phyloP scores from a whole-genome alignment of 306 rosid species.

The Cicer yamashitae region DNA sequence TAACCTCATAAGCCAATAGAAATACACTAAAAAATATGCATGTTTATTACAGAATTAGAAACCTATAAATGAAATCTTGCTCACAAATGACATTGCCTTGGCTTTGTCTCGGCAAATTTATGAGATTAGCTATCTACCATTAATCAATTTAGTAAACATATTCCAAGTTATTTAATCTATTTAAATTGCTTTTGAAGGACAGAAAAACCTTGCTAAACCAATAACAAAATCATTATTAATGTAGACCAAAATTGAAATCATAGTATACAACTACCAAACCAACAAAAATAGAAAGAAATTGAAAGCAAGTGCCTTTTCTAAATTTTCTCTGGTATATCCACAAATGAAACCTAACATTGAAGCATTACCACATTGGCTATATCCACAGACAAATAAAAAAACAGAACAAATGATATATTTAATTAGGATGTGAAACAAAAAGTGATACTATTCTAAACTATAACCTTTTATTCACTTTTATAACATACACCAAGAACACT shows the following conservation, averaged over 20 bases:
- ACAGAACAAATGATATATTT: background rate
- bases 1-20: too few relatives aligned
- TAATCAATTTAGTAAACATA: background rate
- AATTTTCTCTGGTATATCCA: background rate
- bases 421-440: slow-evolving; percentile 2
- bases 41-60: too few relatives aligned
- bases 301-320: background rate
- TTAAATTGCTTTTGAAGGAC: too few relatives aligned
- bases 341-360: background rate
- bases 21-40: too few relatives aligned
- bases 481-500: background rate
- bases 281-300: background rate
- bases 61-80: too few relatives aligned
- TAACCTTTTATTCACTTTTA: slow-evolving; percentile 22
- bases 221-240: background rate
- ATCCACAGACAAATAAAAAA: too few relatives aligned
- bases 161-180: background rate
- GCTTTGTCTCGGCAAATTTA: too few relatives aligned
- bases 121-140: too few relatives aligned
- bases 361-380: too few relatives aligned
- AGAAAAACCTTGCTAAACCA: background rate
- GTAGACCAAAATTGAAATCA: background rate
- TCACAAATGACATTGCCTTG: too few relatives aligned
- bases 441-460: background rate
- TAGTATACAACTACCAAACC: background rate